A percentile compares a stretch with the other conserved stretches of the same genome.
These are phyloP conservation scores for Hypoxylon rubiginosum DNA, from an alignment of 2,329 filamentous ascomycete genomes.

Conservation along the genomic window DNA sequence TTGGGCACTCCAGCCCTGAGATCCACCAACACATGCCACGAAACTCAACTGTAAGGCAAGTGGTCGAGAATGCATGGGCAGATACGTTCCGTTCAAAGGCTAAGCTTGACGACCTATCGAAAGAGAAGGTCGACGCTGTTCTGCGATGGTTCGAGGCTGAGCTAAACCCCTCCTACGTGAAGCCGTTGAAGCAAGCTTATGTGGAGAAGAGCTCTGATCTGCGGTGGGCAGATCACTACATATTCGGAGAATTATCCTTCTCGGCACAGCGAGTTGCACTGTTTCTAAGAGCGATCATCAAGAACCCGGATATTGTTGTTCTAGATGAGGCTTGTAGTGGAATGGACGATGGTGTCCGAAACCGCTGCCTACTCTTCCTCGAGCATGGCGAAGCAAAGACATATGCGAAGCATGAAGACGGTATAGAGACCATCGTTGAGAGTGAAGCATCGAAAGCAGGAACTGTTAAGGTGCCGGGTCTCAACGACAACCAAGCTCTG, in stretches of 20 bases:
- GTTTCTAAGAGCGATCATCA: conserved; percentile 85
- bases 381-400: conserved; percentile 70
- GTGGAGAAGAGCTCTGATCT: conserved; percentile 47
- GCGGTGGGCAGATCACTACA: conserved; percentile 75
- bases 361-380: conserved; percentile 88
- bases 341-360: conserved; percentile 84
- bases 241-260: conserved; percentile 83
- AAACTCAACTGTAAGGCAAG: conserved; percentile 76
- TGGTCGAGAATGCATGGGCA: conserved; percentile 89
- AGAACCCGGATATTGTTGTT: conserved; percentile 84
- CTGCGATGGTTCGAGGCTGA: conserved; percentile 84
- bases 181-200: conserved; percentile 40
- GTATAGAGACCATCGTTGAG: conserved; percentile 56
- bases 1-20: conserved; percentile 94
- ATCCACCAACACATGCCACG: conserved; percentile 94
- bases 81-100: conserved; percentile 85
- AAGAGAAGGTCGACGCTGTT: conserved; percentile 73
- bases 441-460: conserved; percentile 62
- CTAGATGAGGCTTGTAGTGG: conserved; percentile 91
- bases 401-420: conserved; percentile 53
- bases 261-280: conserved; percentile 87
- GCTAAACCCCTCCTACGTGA: conserved; percentile 69
- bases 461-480: conserved; percentile 68
- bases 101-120: conserved; percentile 69
- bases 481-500: conserved; percentile 80